Percentiles rank a stretch among this genome's conserved stretches.
Conservation (phyloP, 306 rosid genomes). For the Herpetospermum pedunculosum region DNA sequence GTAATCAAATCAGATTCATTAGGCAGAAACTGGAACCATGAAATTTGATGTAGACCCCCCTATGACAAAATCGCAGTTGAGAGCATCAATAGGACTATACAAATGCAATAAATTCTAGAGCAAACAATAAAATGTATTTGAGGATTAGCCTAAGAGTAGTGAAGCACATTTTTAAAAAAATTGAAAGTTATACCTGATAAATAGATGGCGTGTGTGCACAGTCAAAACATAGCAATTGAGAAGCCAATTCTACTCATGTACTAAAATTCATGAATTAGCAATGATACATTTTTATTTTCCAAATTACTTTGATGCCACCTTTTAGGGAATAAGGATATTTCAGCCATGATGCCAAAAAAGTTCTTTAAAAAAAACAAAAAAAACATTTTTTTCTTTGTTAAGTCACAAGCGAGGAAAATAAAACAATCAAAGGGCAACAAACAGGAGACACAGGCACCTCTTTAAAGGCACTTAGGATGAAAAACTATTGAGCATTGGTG, state of each 20-base stretch:
- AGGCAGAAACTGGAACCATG: constrained; percentile 96
- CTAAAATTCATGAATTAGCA: neutral
- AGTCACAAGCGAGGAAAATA: neutral
- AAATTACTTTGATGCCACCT: neutral
- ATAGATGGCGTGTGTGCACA: neutral
- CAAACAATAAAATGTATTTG: neutral
- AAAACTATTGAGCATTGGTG: neutral
- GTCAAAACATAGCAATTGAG: neutral
- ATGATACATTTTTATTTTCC: neutral
- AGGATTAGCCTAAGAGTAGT: neutral
- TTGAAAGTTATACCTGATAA: neutral
- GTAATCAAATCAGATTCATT: constrained; percentile 71
- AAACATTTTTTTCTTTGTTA: neutral
- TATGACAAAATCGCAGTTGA: constrained; percentile 18
- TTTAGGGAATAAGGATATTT: neutral
- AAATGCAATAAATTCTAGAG: neutral
- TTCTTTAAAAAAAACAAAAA: neutral
- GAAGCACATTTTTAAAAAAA: neutral
- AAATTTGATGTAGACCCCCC: constrained; percentile 81
- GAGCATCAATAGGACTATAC: neutral
- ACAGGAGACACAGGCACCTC: neutral
- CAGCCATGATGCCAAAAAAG: neutral
- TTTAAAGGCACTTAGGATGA: neutral
- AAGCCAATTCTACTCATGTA: neutral
- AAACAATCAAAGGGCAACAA: neutral